Percentiles rank a stretch among this genome's conserved stretches.
phyloP scores from a whole-genome alignment of 164 flowering plant species.

The Vitis vinifera region DNA sequence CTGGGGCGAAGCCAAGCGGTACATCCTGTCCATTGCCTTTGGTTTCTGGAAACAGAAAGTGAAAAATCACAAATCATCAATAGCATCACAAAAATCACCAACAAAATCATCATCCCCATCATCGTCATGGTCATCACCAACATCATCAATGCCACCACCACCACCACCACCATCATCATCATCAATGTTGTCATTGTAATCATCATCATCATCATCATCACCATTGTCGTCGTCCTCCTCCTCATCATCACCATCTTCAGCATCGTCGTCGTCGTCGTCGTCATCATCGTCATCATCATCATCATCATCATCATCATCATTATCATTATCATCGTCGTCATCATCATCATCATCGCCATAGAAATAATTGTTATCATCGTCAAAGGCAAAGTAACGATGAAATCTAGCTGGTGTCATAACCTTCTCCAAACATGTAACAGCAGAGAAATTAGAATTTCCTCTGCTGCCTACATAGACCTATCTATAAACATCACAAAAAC shows the following conservation, averaged over 20 bases:
- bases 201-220: slow-evolving; percentile 18
- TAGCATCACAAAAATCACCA: slow-evolving; percentile 6
- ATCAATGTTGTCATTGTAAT: slow-evolving; percentile 18
- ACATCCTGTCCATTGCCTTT: slow-evolving; percentile 37
- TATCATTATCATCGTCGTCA: slow-evolving; percentile 20
- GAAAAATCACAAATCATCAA: slow-evolving; percentile 19
- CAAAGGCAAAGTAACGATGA: slow-evolving; percentile 29
- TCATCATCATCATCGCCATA: slow-evolving; percentile 14
- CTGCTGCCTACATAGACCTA: slow-evolving; percentile 26
- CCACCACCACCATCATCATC: slow-evolving; percentile 14
- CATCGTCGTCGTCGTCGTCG: slow-evolving; percentile 19
- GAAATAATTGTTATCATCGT: slow-evolving; percentile 16
- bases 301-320: slow-evolving; percentile 2
- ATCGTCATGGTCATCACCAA: slow-evolving; percentile 9
- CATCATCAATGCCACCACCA: slow-evolving; percentile 8
- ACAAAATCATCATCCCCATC: neutral
- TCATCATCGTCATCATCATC: slow-evolving; percentile 16
- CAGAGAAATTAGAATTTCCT: slow-evolving; percentile 51
- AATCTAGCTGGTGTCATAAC: slow-evolving; percentile 28
- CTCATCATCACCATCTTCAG: slow-evolving; percentile 19
- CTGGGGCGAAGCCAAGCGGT: slow-evolving; percentile 38
- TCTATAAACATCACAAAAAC: slow-evolving; percentile 7
- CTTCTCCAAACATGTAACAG: slow-evolving; percentile 47
- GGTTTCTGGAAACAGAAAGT: slow-evolving; percentile 42
- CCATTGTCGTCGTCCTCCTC: neutral